Percentiles rank a stretch among this genome's conserved stretches.
These are phyloP conservation scores for Erythrophleum ivorense DNA, from an alignment of 331 rosid species.

Conservation along the genomic window DNA sequence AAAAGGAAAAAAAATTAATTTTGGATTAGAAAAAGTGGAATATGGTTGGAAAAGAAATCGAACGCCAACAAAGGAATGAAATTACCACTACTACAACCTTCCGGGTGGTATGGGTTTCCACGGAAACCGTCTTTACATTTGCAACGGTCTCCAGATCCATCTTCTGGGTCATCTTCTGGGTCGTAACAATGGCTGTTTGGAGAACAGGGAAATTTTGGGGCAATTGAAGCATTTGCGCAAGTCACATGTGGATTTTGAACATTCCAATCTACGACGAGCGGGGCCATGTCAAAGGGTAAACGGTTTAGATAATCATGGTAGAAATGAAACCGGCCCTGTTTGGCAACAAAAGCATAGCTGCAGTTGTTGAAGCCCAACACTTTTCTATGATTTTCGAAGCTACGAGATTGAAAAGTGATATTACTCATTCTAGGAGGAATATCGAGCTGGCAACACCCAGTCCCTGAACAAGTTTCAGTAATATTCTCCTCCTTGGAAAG, in stretches of 20 bases:
- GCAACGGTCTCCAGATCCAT: slow-evolving; percentile 15
- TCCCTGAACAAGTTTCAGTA: slow-evolving; percentile 18
- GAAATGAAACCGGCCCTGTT: background rate
- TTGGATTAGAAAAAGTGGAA: too few species aligned
- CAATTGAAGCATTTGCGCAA: background rate
- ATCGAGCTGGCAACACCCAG: slow-evolving; percentile 40
- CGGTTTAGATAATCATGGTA: background rate
- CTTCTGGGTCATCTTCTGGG: too few species aligned
- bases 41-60: background rate
- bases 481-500: background rate
- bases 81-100: slow-evolving; percentile 37
- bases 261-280: slow-evolving; percentile 26
- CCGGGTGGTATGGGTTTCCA: slow-evolving; percentile 49
- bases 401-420: background rate
- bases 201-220: background rate
- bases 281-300: background rate
- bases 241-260: background rate
- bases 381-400: background rate
- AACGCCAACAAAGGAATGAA: too few species aligned
- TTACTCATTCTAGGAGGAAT: slow-evolving; percentile 9
- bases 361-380: slow-evolving; percentile 8
- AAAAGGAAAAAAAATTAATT: too few species aligned
- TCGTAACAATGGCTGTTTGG: background rate
- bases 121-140: slow-evolving; percentile 31
- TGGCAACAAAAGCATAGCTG: background rate